Evolutionary conservation across 2,329 filamentous ascomycete species (phyloP).

Genomic region (Septoria linicola): DNA sequence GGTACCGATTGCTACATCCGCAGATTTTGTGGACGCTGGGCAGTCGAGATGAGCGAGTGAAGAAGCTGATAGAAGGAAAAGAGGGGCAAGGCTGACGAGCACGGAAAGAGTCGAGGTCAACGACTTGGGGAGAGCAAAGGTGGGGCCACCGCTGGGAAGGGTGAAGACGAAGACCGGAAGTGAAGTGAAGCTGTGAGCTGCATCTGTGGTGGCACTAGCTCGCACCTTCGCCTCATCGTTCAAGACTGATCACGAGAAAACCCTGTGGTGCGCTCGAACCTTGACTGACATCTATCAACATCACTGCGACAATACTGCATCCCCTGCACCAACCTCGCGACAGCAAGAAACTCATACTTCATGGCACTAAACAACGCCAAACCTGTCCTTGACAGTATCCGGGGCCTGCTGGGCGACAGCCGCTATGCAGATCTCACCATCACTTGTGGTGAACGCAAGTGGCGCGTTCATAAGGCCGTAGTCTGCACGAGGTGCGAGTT

Average conservation of each 20-base stretch:
- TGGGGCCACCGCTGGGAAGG: not conserved
- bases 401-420: not conserved
- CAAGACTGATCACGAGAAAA: too few species aligned
- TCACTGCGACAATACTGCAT: too few species aligned
- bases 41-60: slow-evolving; percentile 37
- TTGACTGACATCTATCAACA: too few species aligned
- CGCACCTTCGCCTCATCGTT: too few species aligned
- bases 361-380: too few species aligned
- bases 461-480: slow-evolving; percentile 29
- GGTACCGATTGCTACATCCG: slow-evolving; percentile 79
- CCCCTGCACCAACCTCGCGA: too few species aligned
- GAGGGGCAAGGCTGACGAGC: slow-evolving; percentile 33
- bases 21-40: slow-evolving; percentile 49
- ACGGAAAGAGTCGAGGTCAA: slow-evolving; percentile 33
- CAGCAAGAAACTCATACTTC: too few species aligned
- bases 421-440: slow-evolving; percentile 26
- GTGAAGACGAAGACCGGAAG: not conserved
- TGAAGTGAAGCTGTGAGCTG: not conserved
- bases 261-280: too few species aligned
- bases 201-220: too few species aligned
- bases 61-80: slow-evolving; percentile 30
- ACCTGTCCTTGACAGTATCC: not conserved
- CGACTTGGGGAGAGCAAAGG: slow-evolving; percentile 14
- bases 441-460: slow-evolving; percentile 22
- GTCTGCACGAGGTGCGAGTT: slow-evolving; percentile 30